Evolutionary conservation across 2,329 filamentous ascomycete genomes (phyloP), one percentile per base, ranked within the genome.

Genomic region (Aureobasidium vineae): DNA sequence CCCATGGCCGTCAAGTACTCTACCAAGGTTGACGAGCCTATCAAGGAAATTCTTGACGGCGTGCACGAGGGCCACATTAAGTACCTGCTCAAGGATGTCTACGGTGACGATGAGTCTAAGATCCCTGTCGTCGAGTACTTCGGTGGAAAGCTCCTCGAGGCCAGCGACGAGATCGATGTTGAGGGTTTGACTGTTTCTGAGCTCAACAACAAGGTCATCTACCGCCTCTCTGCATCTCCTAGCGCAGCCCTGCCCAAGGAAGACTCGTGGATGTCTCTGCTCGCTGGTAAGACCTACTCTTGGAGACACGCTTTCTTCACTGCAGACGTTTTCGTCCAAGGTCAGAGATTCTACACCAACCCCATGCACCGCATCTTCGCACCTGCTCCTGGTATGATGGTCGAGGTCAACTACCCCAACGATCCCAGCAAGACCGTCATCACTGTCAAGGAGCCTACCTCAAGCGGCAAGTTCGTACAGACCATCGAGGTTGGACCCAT

Each of bases 221-320:
- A 96, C 80, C 89, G 92, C 60, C 81, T 99, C 40, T 91, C 93
- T 0, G 86, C 87, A 16, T 88, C 90, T 5, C 85, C 92, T 1
- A 87, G 88, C 57, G 86, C 88, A 4, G 84, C 87, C 49, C 82
- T 99, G 67, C 95, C 95, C 7, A 86, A 90, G 23, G 77, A 89
- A 13, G 91, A 97, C 66, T 86, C 88, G 21, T 99, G 95, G 95
- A 81, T 97, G 72, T 85, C 92, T 65, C 86, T 98, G 19, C 85
- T 99, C 63, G 95, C 94, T 47, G 95, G 95, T 21, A 85, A 87
- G 57, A 88, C 85, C 68, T 91, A 93, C 74, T 97, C 91, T 59
- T 99, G 95, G 95, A 88, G 94, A 67, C 92, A 97, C 75, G 95
- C 95, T 33, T 87, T 99, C 68, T 94, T 99, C 79, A 91, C 92